Evolutionary conservation across 2,329 filamentous ascomycete species (phyloP).

Genomic region (Hypoxylon sp.): DNA sequence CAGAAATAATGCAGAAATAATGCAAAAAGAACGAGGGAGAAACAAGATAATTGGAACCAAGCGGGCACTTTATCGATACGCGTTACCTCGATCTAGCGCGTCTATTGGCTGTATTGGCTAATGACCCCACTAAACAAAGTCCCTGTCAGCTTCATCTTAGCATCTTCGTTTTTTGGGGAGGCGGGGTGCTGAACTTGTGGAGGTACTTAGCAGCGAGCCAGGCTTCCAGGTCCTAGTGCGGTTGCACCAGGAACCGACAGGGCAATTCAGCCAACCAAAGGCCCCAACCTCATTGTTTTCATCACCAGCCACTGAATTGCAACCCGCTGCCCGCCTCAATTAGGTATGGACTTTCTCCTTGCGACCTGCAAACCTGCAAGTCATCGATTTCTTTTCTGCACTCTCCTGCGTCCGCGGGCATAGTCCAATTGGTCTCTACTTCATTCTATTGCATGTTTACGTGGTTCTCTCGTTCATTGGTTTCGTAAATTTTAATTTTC

Average conservation of each 20-base stretch:
- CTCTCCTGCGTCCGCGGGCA: constrained; percentile 40
- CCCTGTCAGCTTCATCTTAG: constrained; percentile 42
- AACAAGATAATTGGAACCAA: constrained; percentile 22
- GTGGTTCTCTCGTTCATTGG: constrained; percentile 41
- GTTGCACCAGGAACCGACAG: constrained; percentile 15
- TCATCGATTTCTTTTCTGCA: constrained; percentile 43
- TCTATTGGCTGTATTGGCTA: constrained; percentile 44
- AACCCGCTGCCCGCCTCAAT: constrained; percentile 36
- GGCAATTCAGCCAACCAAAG: constrained; percentile 40
- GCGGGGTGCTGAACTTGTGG: constrained; percentile 30
- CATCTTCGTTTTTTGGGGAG: constrained; percentile 29
- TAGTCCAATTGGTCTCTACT: constrained; percentile 41
- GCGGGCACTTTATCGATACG: constrained; percentile 26
- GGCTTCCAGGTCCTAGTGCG: constrained; percentile 2
- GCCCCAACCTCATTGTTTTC: constrained; percentile 48
- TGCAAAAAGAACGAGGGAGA: constrained; percentile 9
- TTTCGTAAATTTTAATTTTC: constrained; percentile 26
- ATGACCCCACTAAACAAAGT: constrained; percentile 51
- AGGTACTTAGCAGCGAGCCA: background rate
- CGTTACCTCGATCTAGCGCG: constrained; percentile 18
- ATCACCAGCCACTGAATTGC: constrained; percentile 48
- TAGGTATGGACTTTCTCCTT: constrained; percentile 28
- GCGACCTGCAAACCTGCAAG: constrained; percentile 41
- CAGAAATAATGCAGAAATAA: background rate
- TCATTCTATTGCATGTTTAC: constrained; percentile 38